Conservation (phyloP, 2,329 filamentous ascomycete species). For the Colletotrichum nymphaeae region DNA sequence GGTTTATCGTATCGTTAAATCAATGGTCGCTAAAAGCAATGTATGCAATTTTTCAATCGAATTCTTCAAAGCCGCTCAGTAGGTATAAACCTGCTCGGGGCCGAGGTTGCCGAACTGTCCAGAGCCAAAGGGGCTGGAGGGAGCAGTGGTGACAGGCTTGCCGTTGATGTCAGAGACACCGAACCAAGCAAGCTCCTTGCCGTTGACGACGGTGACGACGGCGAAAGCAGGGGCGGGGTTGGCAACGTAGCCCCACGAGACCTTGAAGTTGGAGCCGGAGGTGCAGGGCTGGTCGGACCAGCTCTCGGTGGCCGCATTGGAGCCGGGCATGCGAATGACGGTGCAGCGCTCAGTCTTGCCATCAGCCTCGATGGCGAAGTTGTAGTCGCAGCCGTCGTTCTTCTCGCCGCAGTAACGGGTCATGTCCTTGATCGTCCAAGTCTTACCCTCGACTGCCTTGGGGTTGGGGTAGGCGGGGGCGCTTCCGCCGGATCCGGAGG, state of each 20-base stretch:
- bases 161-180: slow-evolving; percentile 24
- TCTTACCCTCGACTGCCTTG: slow-evolving; percentile 11
- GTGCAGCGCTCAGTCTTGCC: slow-evolving; percentile 18
- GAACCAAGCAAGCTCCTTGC: slow-evolving; percentile 19
- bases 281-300: slow-evolving; percentile 28
- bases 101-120: slow-evolving; percentile 28
- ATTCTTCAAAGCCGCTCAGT: neutral
- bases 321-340: slow-evolving; percentile 14
- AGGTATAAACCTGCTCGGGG: slow-evolving; percentile 30
- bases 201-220: slow-evolving; percentile 6
- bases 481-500: neutral
- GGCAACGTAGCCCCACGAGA: slow-evolving; percentile 21
- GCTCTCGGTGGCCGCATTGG: slow-evolving; percentile 19
- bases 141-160: slow-evolving; percentile 20
- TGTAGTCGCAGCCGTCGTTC: slow-evolving; percentile 29
- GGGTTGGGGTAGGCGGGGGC: slow-evolving; percentile 7
- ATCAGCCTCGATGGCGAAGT: slow-evolving; percentile 25
- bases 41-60: neutral
- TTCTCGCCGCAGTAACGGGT: slow-evolving; percentile 16
- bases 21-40: neutral
- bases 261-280: slow-evolving; percentile 14
- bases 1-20: neutral
- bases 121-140: slow-evolving; percentile 27
- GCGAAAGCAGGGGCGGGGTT: slow-evolving; percentile 8
- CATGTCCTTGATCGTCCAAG: slow-evolving; percentile 27